Base-by-base conservation (phyloP, 257 asterid genomes). In the Linaria vulgaris region DNA sequence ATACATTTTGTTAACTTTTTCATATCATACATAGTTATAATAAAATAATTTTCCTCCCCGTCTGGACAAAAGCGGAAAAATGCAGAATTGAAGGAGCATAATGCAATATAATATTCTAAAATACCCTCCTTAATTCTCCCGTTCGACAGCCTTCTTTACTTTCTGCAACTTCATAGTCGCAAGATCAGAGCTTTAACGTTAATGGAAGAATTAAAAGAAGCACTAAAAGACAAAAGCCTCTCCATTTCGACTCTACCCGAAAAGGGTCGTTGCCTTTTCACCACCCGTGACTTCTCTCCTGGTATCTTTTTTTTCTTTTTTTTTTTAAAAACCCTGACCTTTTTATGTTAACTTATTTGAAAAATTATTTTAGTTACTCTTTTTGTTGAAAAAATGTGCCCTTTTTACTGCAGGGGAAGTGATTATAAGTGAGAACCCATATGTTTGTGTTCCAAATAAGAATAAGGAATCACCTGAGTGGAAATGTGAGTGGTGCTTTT, bases 401-500 rank as follows among this genome's bases (percentile, higher is more conserved):
- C 46, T 65, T 23, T 58, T 63, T 51, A 45, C 54, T 78, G 48
- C 57, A 89, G 99, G 97, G 59, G 97, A 85, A 72, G 94, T 85
- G 63, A 90, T 94, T 64, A 34, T 80, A 66, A 79, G 85, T 27
- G 90, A 85, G 77, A 82, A 75, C 22, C 95, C 97, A 2, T 94
- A 89, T 74, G 95, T 87, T 56, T 78, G 75, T 45, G 97, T 89
- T 65, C 83, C 97, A 14, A 92, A 75, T 64, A 85, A 80, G 74
- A 77, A 79, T 4, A 82, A 69, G 52, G 95, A 82, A 56, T 78
- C 88, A 41, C 80, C 82, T 41, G 41, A 53, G 31, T 45, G 74
- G 17, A 89, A 81, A 82, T 94, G 99, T 50, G 97, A 94, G 52
- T 82, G 90, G 82, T 94, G 99, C 72, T 87, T 94, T 64, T 63